Evolutionary conservation across 1,284 basidiomycete species (phyloP).

Genomic region (Coniophora puteana): DNA sequence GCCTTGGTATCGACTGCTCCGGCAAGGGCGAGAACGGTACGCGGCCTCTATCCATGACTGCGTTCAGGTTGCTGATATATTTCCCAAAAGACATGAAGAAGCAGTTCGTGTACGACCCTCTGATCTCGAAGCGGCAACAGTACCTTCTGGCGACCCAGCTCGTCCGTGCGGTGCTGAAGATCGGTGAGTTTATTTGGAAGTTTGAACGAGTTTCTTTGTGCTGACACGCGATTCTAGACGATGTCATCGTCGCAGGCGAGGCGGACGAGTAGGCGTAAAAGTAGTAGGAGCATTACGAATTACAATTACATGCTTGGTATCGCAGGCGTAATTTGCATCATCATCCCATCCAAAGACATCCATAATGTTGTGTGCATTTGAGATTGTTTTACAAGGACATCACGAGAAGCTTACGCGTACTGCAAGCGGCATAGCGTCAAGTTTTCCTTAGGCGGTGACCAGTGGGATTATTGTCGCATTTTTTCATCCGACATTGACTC

Average conservation of each 20-base stretch:
- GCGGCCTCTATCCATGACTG: constrained; percentile 21
- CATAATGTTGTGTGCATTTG: no score
- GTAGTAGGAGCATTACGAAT: no score
- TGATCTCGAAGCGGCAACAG: constrained; percentile 97
- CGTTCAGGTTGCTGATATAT: neutral
- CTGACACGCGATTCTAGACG: constrained; percentile 15
- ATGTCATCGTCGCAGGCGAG: constrained; percentile 27
- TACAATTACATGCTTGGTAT: no score
- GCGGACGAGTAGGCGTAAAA: constrained; percentile 24
- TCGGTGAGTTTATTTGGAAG: constrained; percentile 18
- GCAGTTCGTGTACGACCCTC: constrained; percentile 95
- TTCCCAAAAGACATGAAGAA: constrained; percentile 84
- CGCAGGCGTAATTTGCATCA: no score
- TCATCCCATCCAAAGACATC: no score
- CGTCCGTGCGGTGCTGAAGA: constrained; percentile 30
- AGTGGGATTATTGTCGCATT: no score
- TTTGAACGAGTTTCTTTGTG: neutral
- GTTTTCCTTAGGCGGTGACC: no score
- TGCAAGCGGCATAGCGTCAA: no score
- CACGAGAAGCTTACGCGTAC: no score
- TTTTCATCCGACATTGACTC: no score
- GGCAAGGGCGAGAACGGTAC: constrained; percentile 81
- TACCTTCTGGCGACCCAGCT: constrained; percentile 93
- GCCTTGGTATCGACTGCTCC: constrained; percentile 92
- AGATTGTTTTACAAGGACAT: no score